Base-by-base conservation (phyloP, 2,329 filamentous ascomycete species). In the Fusarium begoniae region DNA sequence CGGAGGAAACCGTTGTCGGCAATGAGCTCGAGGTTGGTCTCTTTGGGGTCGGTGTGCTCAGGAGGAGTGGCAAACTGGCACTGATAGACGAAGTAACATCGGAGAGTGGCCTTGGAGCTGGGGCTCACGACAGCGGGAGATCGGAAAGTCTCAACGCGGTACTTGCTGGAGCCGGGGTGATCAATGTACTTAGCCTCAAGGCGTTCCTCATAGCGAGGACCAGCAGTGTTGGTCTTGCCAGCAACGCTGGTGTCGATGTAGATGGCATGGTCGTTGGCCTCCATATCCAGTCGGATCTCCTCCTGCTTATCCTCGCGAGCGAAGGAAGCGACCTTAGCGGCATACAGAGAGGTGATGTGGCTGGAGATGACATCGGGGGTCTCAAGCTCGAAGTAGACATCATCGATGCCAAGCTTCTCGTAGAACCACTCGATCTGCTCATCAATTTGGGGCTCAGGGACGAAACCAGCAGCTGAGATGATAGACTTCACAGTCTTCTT, bases 31-130 rank as follows among this genome's bases (percentile, higher is more conserved):
- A 99, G 90, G 76, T 94, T 91, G 40, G 94, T 98, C 87, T 98
- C 96, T 59, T 91, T 90, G 18, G 91, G 90, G 60, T 88, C 85
- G 0, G 95, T 94, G 73, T 91, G 91, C 76, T 92, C 89, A 6
- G 91, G 90, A 61, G 85, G 85, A 6, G 95, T 93, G 77, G 91
- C 92, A 83, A 98, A 99, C 80, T 93, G 91, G 83, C 96, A 98
- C 84, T 98, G 94, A 87, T 99, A 99, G 77, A 99, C 95, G 81
- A 99, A 99, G 87, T 99, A 99, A 87, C 96, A 99, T 72, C 96
- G 93, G 63, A 99, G 87, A 62, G 96, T 94, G 66, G 96, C 91
- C 79, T 95, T 92, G 64, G 92, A 91, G 50, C 85, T 84, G 67
- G 87, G 88, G 14, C 94, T 94, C 47, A 98, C 87, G 38, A 92